Evolutionary conservation across 306 rosid genomes (phyloP).

Genomic region (Vicia villosa): DNA sequence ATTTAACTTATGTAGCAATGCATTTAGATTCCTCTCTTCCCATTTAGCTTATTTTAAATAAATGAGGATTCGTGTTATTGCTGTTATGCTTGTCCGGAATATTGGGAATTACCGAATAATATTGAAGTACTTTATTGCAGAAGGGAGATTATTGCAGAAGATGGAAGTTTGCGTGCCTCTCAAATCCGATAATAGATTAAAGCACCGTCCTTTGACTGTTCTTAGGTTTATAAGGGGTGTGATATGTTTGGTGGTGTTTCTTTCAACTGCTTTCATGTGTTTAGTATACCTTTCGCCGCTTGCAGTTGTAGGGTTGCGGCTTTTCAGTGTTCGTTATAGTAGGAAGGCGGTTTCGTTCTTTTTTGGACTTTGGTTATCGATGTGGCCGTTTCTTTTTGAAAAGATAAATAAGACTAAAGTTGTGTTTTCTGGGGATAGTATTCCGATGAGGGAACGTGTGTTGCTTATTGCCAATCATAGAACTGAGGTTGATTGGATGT

Average conservation of each 20-base stretch:
- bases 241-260: constrained; percentile 73
- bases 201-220: constrained; percentile 69
- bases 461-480: constrained; percentile 85
- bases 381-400: constrained; percentile 93
- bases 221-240: constrained; percentile 71
- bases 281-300: constrained; percentile 72
- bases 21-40: constrained; percentile 15
- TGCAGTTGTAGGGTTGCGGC: constrained; percentile 49
- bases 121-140: constrained; percentile 54
- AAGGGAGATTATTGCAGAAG: constrained; percentile 53
- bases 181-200: constrained; percentile 49
- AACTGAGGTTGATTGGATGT: constrained; percentile 99
- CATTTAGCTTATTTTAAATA: constrained; percentile 19
- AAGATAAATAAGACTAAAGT: constrained; percentile 79
- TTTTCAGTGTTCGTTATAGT: constrained; percentile 59
- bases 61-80: constrained; percentile 23
- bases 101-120: constrained; percentile 35
- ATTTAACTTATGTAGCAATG: too few relatives aligned
- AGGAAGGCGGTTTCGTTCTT: constrained; percentile 68
- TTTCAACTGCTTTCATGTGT: constrained; percentile 80
- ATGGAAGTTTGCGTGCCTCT: constrained; percentile 60
- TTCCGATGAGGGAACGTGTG: constrained; percentile 81
- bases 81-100: constrained; percentile 24
- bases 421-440: constrained; percentile 71
- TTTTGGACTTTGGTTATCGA: constrained; percentile 74